These are phyloP conservation scores for Gnaphalium uliginosum DNA, from an alignment of 129 eudicot species.

Conservation along the genomic window DNA sequence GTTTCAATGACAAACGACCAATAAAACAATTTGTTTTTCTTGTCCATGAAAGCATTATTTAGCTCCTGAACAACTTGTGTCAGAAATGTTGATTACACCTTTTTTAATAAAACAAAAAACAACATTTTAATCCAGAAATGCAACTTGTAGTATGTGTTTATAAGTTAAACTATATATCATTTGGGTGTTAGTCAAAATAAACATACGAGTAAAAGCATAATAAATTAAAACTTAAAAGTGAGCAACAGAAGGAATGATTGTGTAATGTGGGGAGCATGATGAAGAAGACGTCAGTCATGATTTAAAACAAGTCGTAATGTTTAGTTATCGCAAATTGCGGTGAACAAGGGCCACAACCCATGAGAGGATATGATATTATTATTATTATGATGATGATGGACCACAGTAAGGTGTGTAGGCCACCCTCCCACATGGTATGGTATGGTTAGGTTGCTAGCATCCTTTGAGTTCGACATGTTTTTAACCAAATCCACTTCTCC, in stretches of 20 bases:
- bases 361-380: conserved; percentile 3
- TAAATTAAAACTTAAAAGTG: neutral
- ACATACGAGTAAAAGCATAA: neutral
- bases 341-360: conserved; percentile 33
- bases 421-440: conserved; percentile 28
- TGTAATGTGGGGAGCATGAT: conserved; percentile 8
- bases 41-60: too few relatives aligned
- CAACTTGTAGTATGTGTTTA: too few relatives aligned
- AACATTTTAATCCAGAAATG: too few relatives aligned
- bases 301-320: conserved; percentile 17
- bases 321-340: conserved; percentile 26
- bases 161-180: too few relatives aligned
- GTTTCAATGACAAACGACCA: neutral
- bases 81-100: too few relatives aligned
- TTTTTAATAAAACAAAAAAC: too few relatives aligned
- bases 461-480: conserved; percentile 4
- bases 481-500: conserved; percentile 8
- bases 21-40: too few relatives aligned
- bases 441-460: neutral
- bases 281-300: conserved; percentile 11
- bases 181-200: neutral
- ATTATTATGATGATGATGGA: too few relatives aligned
- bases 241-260: conserved; percentile 22
- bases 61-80: too few relatives aligned
- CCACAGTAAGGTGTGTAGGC: conserved; percentile 40